Evolutionary conservation across 805 yeast species (phyloP).

Genomic region (Kodamaea fukazawae): DNA sequence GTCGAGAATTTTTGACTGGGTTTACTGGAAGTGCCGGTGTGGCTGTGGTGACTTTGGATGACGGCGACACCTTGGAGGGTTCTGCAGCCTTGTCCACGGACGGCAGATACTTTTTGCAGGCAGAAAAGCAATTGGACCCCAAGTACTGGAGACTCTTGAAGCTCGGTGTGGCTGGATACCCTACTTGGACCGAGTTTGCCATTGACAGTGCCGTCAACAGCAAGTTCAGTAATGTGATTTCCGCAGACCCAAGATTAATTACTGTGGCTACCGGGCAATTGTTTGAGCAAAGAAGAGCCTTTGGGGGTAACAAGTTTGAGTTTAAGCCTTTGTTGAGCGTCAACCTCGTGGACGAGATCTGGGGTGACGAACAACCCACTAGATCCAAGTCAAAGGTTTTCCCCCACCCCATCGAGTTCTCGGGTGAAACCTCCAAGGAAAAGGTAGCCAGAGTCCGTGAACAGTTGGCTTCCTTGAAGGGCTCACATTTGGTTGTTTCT

Average conservation of each 20-base stretch:
- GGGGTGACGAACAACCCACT: slow-evolving; percentile 35
- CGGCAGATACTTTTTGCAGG: slow-evolving; percentile 93
- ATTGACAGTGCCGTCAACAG: slow-evolving; percentile 54
- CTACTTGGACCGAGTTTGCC: slow-evolving; percentile 78
- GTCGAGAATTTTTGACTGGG: slow-evolving; percentile 80
- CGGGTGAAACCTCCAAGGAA: slow-evolving; percentile 32
- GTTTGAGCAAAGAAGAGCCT: slow-evolving; percentile 28
- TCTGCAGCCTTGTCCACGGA: slow-evolving; percentile 86
- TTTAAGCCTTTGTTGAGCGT: slow-evolving; percentile 29
- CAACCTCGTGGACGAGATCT: slow-evolving; percentile 39
- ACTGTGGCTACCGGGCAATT: slow-evolving; percentile 46
- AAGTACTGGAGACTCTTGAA: slow-evolving; percentile 74
- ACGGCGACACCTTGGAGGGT: slow-evolving; percentile 47
- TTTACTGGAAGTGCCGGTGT: slow-evolving; percentile 94
- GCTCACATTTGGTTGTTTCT: slow-evolving; percentile 50
- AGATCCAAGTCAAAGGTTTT: slow-evolving; percentile 35
- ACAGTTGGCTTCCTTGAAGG: slow-evolving; percentile 24
- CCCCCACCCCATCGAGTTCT: slow-evolving; percentile 25
- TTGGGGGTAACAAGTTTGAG: slow-evolving; percentile 20
- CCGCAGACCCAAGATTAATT: slow-evolving; percentile 80
- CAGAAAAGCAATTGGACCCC: slow-evolving; percentile 72
- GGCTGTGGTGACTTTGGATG: slow-evolving; percentile 67
- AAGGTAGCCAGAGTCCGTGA: slow-evolving; percentile 31
- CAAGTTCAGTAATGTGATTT: slow-evolving; percentile 52
- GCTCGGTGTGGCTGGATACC: slow-evolving; percentile 69